Evolutionary conservation across 352 stramenopile species (phyloP), one percentile per base, ranked within the genome.

Genomic region (Pythium plurisporium): DNA sequence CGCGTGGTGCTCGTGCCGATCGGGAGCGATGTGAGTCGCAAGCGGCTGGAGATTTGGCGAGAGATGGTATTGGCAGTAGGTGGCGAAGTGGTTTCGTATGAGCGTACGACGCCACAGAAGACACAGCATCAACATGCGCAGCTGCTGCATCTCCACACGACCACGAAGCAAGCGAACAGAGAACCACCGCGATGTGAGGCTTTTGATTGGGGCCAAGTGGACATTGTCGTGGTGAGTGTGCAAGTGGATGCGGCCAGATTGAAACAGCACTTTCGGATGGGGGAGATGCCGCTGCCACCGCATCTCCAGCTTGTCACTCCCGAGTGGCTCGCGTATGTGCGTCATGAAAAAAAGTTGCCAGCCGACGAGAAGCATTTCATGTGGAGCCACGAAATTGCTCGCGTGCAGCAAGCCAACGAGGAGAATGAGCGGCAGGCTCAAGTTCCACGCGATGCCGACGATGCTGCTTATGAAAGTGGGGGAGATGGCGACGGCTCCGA

Each of bases 301-400:
- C 52, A 62, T 9, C 55, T 87, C 1, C 62, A 69, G 36, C 55
- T 79, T 4, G 79, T 70, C 48, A 87, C 74, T 4, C 78, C 78
- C 5, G 78, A 87, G 44, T 91, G 81, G 81, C 69, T 91, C n/a
- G 62, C 73, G 50, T 76, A 71, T 61, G 54, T 87, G 33, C 44
- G 70, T 4, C 62, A 76, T 7, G 60, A 85, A 43, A 82, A 81
- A 40, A 57, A 65, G 14, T 9, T 80, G 2, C 78, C 78, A 1
- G 22, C 44, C 5, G 33, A 46, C 30, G 53, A 65, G 2, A 58
- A 34, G 2, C 57, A 56, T 14, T 65, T 82, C 12, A 69, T 64
- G n/a, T 89, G 79, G 80, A 26, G 47, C 1, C 73, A 74, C 19
- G 33, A 54, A 33, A 38, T 30, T 62, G 36, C 62, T 65, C 37